Base-by-base conservation (phyloP, 306 rosid genomes). In the Vachellia collinsii region DNA sequence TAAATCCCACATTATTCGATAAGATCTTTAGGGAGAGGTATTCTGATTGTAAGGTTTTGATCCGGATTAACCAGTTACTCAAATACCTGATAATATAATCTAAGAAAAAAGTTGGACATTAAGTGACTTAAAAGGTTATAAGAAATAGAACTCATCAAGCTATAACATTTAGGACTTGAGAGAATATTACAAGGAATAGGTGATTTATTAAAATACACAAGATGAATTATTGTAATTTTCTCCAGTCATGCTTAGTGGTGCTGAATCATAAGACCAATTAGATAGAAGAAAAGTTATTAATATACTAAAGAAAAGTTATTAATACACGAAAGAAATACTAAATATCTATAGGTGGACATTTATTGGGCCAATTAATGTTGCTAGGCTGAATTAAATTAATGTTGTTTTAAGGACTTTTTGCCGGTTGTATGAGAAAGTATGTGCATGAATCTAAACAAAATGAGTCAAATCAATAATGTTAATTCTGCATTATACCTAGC, bases 201-300 rank as follows among this genome's bases (percentile, higher is more conserved):
- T 72, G 78, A 77, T 54, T 62, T 61, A 58, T 76, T n/a, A n/a
- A n/a, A 62, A 59, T 4, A 22, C 7, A 58, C 29, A 58, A 22
- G 14, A 58, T 8, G 10, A n/a, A 54, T 19, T 54, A 85, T 77
- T 67, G 75, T 51, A 76, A 13, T 73, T 39, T 73, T 82, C 54
- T 61, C 46, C 58, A 74, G 34, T 75, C 38, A 69, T 19, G 19
- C 78, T 88, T 50, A 66, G 85, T 81, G 89, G 83, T 58, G 81
- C 70, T 77, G 82, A 82, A 79, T 74, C 75, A 64, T 70, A 77
- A 37, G 17, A 70, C 62, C 54, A 83, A 17, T 59, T 47, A 64
- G 63, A 64, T 43, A 14, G 53, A 29, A 29, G 34, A 29, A 29
- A 29, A 29, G 2, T 29, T 29, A 29, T 29, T 29, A 29, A 29